Evolutionary conservation across 2,329 filamentous ascomycete genomes (phyloP).

Genomic region (Pseudocercospora macadamiae): DNA sequence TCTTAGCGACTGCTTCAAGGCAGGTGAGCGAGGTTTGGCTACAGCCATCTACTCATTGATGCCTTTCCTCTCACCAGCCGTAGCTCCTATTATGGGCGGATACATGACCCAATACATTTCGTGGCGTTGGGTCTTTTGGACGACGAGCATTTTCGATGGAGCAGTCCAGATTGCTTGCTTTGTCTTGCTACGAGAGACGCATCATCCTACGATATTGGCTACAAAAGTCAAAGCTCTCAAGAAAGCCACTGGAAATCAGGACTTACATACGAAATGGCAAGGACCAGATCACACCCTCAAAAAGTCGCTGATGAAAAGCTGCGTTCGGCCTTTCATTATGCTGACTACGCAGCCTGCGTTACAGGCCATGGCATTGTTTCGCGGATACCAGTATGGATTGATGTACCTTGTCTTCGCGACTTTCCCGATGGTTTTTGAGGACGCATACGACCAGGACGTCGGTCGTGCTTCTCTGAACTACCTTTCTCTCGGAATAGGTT

Average conservation of each 20-base stretch:
- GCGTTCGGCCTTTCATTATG: conserved; percentile 33
- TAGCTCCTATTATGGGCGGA: conserved; percentile 64
- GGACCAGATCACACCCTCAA: conserved; percentile 29
- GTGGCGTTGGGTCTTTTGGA: conserved; percentile 85
- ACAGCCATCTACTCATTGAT: conserved; percentile 37
- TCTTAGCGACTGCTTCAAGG: conserved; percentile 35
- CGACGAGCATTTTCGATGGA: conserved; percentile 74
- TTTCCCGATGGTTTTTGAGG: conserved; percentile 29
- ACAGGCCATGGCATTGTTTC: conserved; percentile 30
- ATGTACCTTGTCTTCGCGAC: conserved; percentile 34
- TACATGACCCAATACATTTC: conserved; percentile 64
- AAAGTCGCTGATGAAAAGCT: conserved; percentile 28
- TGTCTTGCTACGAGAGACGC: conserved; percentile 65
- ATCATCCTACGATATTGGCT: conserved; percentile 63
- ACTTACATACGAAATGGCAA: conserved; percentile 31
- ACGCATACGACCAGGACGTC: conserved; percentile 28
- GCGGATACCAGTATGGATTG: conserved; percentile 31
- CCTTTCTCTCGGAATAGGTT: conserved; percentile 48
- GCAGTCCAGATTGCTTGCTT: conserved; percentile 73
- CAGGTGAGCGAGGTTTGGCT: conserved; percentile 36
- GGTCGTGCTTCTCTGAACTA: conserved; percentile 32
- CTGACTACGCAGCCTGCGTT: conserved; percentile 31
- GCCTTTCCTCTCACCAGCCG: conserved; percentile 35
- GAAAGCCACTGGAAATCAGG: conserved; percentile 37
- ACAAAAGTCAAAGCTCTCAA: conserved; percentile 58